These are phyloP conservation scores for Suillus placidus DNA, from an alignment of 768 basidiomycete genomes.

Conservation along the genomic window DNA sequence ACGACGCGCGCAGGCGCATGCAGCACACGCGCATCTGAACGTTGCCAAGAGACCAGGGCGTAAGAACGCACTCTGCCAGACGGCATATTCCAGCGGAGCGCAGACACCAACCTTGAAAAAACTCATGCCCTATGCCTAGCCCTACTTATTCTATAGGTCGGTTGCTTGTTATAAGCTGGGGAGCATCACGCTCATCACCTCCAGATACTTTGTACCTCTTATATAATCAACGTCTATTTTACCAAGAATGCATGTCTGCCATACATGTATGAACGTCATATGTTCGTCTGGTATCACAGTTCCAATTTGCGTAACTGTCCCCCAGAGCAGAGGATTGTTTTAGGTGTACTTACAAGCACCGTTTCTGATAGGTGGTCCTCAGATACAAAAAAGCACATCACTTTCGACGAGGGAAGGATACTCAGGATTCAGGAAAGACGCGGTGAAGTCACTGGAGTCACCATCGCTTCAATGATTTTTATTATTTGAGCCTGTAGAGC, in stretches of 20 bases:
- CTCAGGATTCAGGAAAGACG: not conserved
- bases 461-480: not conserved
- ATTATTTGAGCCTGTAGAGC: not conserved
- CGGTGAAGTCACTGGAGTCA: not conserved
- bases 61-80: slow-evolving; percentile 67
- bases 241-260: not conserved
- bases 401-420: not conserved
- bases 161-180: slow-evolving; percentile 10
- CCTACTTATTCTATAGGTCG: slow-evolving; percentile 17
- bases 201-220: not conserved
- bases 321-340: not conserved
- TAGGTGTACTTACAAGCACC: not conserved
- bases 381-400: not conserved
- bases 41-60: slow-evolving; percentile 63
- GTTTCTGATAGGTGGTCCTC: not conserved
- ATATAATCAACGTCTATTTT: not conserved
- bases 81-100: slow-evolving; percentile 63
- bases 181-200: not conserved
- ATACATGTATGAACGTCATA: not conserved
- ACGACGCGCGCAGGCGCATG: slow-evolving; percentile 53
- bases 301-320: not conserved
- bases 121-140: slow-evolving; percentile 68
- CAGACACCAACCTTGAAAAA: slow-evolving; percentile 73
- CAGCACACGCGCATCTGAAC: slow-evolving; percentile 76
- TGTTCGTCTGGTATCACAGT: not conserved